Base-by-base conservation (phyloP, 108 stramenopile species). In the Nitzschia sp. region DNA sequence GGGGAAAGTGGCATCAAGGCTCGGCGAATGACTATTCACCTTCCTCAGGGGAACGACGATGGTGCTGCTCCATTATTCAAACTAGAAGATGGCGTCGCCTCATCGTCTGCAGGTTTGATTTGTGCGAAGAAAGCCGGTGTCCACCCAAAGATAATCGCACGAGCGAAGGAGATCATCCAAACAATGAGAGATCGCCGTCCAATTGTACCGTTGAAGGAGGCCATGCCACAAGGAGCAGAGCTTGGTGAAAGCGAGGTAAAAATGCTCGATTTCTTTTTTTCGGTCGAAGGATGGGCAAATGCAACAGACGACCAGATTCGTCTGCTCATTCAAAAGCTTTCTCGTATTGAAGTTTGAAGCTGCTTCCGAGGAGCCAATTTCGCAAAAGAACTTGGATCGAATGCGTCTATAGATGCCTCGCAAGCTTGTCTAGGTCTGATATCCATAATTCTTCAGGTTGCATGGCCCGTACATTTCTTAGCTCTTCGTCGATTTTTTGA, bases 61-160 rank as follows among this genome's bases (percentile, higher is more conserved):
- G 65, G 67, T 32, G 88, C 87, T 29, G 66, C 71, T 47, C 96
- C 97, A 11, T 83, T 98, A 8, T 98, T 97, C 81, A 92, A 90
- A 65, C 79, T 98, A 17, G 87, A 85, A 75, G 81, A 87, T 30
- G 97, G 97, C 19, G 80, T 94, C 22, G 91, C 96, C 26, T 79
- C 58, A 17, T 90, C 90, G 22, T 98, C 97, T 29, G 92, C 95
- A 46, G 97, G 96, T n/a, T 63, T 96, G 13, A 73, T 91, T 38
- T 98, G 97, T 65, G 97, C 97, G 17, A 80, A 89, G 66, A 81
- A 87, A 78, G 97, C 96, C 32, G 96, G 97, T 19, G 64, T 95
- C 15, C 71, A 83, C 28, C 61, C 50, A 33, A 63, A 71, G 29
- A 68, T 96, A 1, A 69, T 93, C 15, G 66, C 56, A 34, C 76